A percentile compares a stretch with the other conserved stretches of the same genome.
Evolutionary conservation across 371 early-diverging fungal species (phyloP).

Genomic region (Mortierella sp.): DNA sequence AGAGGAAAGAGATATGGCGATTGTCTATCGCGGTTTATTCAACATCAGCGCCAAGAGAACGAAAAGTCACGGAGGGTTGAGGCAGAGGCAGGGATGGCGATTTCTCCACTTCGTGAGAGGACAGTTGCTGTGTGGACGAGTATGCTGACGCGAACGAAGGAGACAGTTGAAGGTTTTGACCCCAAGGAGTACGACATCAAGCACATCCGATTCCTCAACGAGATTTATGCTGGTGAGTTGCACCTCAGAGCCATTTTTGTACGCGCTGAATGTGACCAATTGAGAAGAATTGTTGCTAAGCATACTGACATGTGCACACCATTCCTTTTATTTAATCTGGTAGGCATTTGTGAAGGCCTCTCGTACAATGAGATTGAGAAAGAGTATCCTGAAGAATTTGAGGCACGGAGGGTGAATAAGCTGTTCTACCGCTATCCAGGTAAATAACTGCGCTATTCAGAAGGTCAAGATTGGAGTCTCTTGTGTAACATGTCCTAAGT

Average conservation of each 20-base stretch:
- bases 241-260: background rate
- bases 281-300: background rate
- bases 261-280: background rate
- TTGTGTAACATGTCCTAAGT: background rate
- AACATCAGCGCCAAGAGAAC: slow-evolving; percentile 41
- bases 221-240: slow-evolving; percentile 77
- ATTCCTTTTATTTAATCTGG: background rate
- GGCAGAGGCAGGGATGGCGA: slow-evolving; percentile 53
- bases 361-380: slow-evolving; percentile 77
- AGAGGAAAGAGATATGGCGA: slow-evolving; percentile 73
- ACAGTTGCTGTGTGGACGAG: slow-evolving; percentile 82
- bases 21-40: slow-evolving; percentile 78
- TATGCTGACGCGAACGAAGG: slow-evolving; percentile 77
- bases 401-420: slow-evolving; percentile 77
- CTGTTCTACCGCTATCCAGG: slow-evolving; percentile 89
- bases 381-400: slow-evolving; percentile 76
- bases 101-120: slow-evolving; percentile 49
- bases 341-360: slow-evolving; percentile 70
- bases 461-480: background rate
- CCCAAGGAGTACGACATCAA: slow-evolving; percentile 76
- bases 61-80: slow-evolving; percentile 35
- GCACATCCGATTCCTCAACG: slow-evolving; percentile 82
- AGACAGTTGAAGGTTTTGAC: slow-evolving; percentile 79
- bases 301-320: background rate
- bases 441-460: background rate